Evolutionary conservation across 2,329 filamentous ascomycete species (phyloP), one percentile per base, ranked within the genome.

Genomic region (Pseudogymnoascus sp.): DNA sequence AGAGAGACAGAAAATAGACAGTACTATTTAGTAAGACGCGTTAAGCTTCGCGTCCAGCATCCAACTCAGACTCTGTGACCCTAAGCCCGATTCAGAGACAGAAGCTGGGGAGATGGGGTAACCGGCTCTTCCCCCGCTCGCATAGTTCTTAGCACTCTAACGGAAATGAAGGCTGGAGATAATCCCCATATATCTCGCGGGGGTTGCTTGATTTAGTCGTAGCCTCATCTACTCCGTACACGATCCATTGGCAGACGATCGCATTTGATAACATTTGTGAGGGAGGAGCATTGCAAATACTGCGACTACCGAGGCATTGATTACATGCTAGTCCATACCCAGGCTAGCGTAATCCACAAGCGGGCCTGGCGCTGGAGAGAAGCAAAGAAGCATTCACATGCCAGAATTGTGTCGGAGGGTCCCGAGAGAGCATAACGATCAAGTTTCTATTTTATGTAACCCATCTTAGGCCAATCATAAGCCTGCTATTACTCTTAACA

Each of bases 201-300:
- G 49, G 33, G 49, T 55, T 55, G 49, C 49, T 55, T 14, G 26
- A 55, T 55, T 55, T 55, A 55, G 49, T 55, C 49, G 49, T 55
- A 55, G 49, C 49, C 29, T 33, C 26, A 26, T 33, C 49, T 55
- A 11, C n/a, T n/a, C n/a, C n/a, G n/a, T n/a, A n/a, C n/a, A 52
- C 45, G 45, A 31, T 16, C 16, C 45, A 52, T 3, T 55, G n/a
- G 19, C 29, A 52, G 2, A 19, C 19, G 26, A n/a, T 52, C 4
- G 12, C 26, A 55, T 19, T 33, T 55, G 49, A 16, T 33, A 21
- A 21, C 49, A 14, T 33, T 55, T 55, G 49, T 21, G 49, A 55
- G 29, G 49, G 12, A 14, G 10, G n/a, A 10, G 29, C 6, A 55
- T 19, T 21, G n/a, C 8, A 55, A 55, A 55, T 55, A 33, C 49